phyloP scores from a whole-genome alignment of 176 grass and related monocot genomes.

The Pontederia crassipes region DNA sequence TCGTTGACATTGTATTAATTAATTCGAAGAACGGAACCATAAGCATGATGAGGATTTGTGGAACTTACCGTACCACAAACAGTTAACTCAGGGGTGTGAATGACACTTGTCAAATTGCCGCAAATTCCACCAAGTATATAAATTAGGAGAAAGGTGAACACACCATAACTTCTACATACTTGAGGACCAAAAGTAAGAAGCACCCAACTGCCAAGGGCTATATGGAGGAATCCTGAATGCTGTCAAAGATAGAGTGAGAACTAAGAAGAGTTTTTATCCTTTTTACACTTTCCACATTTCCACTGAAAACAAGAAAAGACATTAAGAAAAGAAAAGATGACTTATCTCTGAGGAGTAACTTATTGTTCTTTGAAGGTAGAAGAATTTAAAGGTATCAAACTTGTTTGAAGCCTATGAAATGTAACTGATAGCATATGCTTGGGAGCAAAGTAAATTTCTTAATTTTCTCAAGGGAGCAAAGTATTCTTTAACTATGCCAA shows the following conservation, averaged over 20 bases:
- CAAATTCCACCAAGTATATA: constrained; percentile 77
- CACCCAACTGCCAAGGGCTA: constrained; percentile 61
- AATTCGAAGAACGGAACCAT: neutral
- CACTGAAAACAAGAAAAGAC: too few species aligned
- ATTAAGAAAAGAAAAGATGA: too few species aligned
- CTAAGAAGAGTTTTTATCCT: neutral
- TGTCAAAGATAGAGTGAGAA: constrained; percentile 22
- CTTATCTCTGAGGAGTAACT: too few species aligned
- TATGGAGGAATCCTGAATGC: constrained; percentile 72
- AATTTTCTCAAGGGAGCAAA: too few species aligned
- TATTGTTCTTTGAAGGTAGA: too few species aligned
- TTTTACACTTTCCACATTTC: too few species aligned
- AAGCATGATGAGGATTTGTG: neutral
- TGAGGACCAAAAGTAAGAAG: constrained; percentile 56
- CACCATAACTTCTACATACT: constrained; percentile 59
- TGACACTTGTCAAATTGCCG: constrained; percentile 66
- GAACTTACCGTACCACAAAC: constrained; percentile 75
- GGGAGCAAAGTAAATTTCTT: too few species aligned
- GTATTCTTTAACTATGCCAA: too few species aligned
- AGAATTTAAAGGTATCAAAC: too few species aligned
- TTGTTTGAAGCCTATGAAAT: too few species aligned
- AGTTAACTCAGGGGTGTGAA: constrained; percentile 72
- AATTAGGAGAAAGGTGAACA: constrained; percentile 61
- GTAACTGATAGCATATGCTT: too few species aligned
- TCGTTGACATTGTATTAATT: neutral